These are phyloP conservation scores for Lecanicillium sp. DNA, from an alignment of 2,329 filamentous ascomycete species.

Conservation along the genomic window DNA sequence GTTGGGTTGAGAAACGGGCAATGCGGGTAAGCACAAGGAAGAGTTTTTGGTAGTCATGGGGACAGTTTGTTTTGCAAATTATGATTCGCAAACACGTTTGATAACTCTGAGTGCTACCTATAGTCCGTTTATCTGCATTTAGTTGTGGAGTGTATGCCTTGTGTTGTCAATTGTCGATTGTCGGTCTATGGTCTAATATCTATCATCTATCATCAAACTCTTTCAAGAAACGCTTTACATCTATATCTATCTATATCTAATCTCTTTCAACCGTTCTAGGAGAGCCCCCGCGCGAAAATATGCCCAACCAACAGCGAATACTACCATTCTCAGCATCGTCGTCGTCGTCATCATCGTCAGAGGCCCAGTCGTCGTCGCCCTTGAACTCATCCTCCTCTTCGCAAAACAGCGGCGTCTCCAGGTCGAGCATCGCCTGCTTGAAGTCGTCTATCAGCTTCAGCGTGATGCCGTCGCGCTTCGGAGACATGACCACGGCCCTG, in stretches of 20 bases:
- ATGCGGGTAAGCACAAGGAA: too few relatives aligned
- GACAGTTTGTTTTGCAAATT: too few relatives aligned
- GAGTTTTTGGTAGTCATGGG: too few relatives aligned
- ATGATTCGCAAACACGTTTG: too few relatives aligned
- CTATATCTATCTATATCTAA: not conserved
- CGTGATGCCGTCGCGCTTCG: constrained; percentile 65
- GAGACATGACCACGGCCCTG: constrained; percentile 73
- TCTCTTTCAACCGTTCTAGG: constrained; percentile 3
- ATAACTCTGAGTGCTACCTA: too few relatives aligned
- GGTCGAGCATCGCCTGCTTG: constrained; percentile 50
- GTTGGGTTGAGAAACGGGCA: too few relatives aligned
- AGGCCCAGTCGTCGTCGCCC: constrained; percentile 69
- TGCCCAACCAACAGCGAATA: constrained; percentile 64
- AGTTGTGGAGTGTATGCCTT: too few relatives aligned
- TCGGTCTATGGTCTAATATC: not conserved
- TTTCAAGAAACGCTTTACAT: too few relatives aligned
- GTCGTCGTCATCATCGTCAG: constrained; percentile 40
- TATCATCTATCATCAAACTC: not conserved
- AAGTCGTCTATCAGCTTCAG: constrained; percentile 58
- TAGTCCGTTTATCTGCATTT: too few relatives aligned
- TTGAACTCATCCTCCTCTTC: constrained; percentile 56
- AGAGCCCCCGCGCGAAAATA: constrained; percentile 41
- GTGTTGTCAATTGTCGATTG: too few relatives aligned
- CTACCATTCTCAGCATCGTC: constrained; percentile 37
- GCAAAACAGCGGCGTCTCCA: constrained; percentile 41